Evolutionary conservation across 1,284 basidiomycete genomes (phyloP), one percentile per base, ranked within the genome.

Genomic region (Coniferiporia weirii): DNA sequence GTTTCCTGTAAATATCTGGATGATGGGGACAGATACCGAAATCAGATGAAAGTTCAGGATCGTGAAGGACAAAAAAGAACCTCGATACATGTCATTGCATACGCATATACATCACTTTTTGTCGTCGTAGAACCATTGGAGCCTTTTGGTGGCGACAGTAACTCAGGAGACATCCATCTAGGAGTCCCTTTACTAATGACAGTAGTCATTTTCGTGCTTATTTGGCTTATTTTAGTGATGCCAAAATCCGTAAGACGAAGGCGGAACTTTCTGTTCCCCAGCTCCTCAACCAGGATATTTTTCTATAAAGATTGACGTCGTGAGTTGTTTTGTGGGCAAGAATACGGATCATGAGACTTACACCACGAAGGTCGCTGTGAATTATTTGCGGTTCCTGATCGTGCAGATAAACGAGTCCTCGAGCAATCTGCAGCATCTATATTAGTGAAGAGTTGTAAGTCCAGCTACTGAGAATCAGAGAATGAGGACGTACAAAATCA

Each of bases 351-450:
- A 7, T 10, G 15, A 40, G 8, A 40, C 38, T 15, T 9, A 40
- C 38, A 15, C 38, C 38, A 38, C 52, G 52, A 15, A 54, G 40
- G 17, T 54, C 36, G n/a, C 52, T 36, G 35, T 54, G 52, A 19
- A 54, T 54, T 19, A 54, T 54, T 17, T 54, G 52, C 13, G 52
- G 52, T n/a, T 22, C 52, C 40, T 54, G 52, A 4, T 36, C 35
- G 38, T 54, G 36, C 22, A 45, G n/a, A 43, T 52, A 52, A 15
- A 45, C 43, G 43, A 45, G 43, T 7, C 38, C 38, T 10, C 38
- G 38, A 40, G 38, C 38, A 7, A 40, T 40, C 38, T 40, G 38
- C 38, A 40, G 15, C 38, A 40, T 40, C 38, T 40, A 40, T 12
- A 12, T 1, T 12, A 40, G 15, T 15, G 38, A 5, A 27, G 27